Conservation (phyloP, 2,329 filamentous ascomycete genomes). For the Aspergillus spinulosporus region DNA sequence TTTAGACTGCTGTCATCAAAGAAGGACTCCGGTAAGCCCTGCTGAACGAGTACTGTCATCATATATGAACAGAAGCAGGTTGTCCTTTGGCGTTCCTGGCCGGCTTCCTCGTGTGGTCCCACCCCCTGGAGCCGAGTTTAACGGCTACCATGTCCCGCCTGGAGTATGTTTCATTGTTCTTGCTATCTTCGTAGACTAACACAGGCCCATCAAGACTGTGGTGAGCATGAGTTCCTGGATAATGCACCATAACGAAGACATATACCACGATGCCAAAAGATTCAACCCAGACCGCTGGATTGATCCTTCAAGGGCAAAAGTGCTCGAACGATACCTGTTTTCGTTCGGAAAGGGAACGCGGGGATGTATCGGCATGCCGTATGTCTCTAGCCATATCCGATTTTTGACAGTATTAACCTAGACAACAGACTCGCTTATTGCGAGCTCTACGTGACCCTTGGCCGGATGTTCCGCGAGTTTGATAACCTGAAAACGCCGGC, state of each 20-base stretch:
- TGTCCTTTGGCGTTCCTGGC: conserved; percentile 36
- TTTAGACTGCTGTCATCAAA: conserved; percentile 37
- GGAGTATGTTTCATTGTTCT: conserved; percentile 25
- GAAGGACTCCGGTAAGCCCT: conserved; percentile 36
- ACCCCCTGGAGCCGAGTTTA: conserved; percentile 31
- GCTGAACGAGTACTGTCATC: neutral
- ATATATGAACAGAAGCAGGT: conserved; percentile 14
- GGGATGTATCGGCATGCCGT: conserved; percentile 38
- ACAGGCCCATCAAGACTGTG: conserved; percentile 11
- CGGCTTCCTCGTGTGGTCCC: conserved; percentile 39
- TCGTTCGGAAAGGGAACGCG: conserved; percentile 39
- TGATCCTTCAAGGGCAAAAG: conserved; percentile 16
- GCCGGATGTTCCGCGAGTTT: conserved; percentile 33
- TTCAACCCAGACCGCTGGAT: conserved; percentile 43
- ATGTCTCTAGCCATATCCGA: conserved; percentile 11
- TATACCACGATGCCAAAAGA: conserved; percentile 36
- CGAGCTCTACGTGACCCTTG: conserved; percentile 38
- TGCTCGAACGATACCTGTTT: conserved; percentile 36
- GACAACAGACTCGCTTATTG: conserved; percentile 33
- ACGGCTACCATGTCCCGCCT: conserved; percentile 33
- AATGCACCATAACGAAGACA: conserved; percentile 33
- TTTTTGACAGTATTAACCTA: neutral
- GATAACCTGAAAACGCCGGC: conserved; percentile 22
- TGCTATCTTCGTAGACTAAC: conserved; percentile 1
- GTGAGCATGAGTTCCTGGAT: conserved; percentile 38